Evolutionary conservation across 345 rosid genomes (phyloP), one percentile per base, ranked within the genome.

Genomic region (Bruguiera sexangula): DNA sequence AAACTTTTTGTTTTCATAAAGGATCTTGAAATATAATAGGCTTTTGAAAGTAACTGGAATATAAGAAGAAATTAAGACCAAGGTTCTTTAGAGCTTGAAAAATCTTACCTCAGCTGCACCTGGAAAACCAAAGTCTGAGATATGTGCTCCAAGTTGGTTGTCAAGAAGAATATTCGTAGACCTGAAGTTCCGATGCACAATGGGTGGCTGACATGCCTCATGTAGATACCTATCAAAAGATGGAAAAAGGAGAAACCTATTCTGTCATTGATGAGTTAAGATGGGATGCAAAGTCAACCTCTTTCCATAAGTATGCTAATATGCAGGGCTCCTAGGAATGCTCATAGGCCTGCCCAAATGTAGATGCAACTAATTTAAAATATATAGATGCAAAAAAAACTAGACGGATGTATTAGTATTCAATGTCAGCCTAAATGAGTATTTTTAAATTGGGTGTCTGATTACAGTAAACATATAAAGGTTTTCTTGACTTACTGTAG

Each of bases 51-150:
- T 59, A 52, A 69, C 5, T 13, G 29, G 58, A 3, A 65, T 31
- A 55, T 9, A 57, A 56, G 37, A 29, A 57, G 62, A 72, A 15
- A 20, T 63, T 20, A 3, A 22, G 54, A 63, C 21, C 70, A 54
- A 24, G 59, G 31, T 43, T 43, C 6, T 68, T 37, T 31, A 20
- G 32, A 26, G 6, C 36, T 15, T 8, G 60, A 54, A 29, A 37
- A 37, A 18, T 13, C 48, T 68, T 82, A 89, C 97, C 94, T 84
- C 89, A 74, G 78, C 83, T 53, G 84, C 69, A 58, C 85, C 74
- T 82, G 93, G 85, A 76, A 92, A 78, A 67, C 97, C 93, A 63
- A 89, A 92, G 67, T 95, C 96, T 8, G 97, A 91, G 72, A 92
- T 85, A 39, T 62, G 86, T 30, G 83, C 92, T 21, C 78, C 81